Conservation (phyloP, 768 basidiomycete genomes). For the Asterophora parasitica region DNA sequence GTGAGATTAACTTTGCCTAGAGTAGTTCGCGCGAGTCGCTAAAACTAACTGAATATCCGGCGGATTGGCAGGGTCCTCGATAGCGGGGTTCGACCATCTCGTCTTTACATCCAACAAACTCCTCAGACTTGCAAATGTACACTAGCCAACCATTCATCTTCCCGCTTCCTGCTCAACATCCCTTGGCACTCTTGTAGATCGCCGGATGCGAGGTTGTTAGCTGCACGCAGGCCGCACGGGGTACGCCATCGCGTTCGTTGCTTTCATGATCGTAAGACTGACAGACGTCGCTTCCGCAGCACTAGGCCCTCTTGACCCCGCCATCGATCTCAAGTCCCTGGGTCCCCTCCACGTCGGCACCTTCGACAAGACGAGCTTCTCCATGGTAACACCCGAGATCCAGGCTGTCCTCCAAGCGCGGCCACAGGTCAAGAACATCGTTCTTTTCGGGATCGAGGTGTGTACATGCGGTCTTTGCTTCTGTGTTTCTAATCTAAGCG, state of each 20-base stretch:
- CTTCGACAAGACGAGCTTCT: conserved; percentile 77
- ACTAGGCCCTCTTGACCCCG: conserved; percentile 64
- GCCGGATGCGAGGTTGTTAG: conserved; percentile 18
- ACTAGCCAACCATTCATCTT: not conserved
- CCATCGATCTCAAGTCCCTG: conserved; percentile 50
- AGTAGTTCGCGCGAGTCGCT: not conserved
- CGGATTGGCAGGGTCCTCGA: conserved; percentile 8
- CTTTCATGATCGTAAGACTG: not conserved
- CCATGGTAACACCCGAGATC: conserved; percentile 77
- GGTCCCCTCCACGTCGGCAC: conserved; percentile 55
- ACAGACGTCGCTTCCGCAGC: conserved; percentile 30
- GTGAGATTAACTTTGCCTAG: conserved; percentile 10
- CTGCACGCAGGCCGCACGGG: conserved; percentile 17
- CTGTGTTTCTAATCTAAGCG: not conserved
- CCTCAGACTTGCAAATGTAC: conserved; percentile 18
- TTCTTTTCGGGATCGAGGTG: conserved; percentile 89
- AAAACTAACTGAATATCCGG: not conserved
- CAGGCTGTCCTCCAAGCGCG: conserved; percentile 41
- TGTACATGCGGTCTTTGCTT: not conserved
- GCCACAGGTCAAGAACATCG: conserved; percentile 50
- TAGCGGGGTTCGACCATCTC: conserved; percentile 17
- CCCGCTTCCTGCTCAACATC: not conserved
- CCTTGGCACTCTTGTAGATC: conserved; percentile 6
- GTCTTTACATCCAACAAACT: conserved; percentile 18
- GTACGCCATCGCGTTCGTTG: conserved; percentile 5